Evolutionary conservation across 371 early-diverging fungal genomes (phyloP).

Genomic region (Dichotomocladium elegans): DNA sequence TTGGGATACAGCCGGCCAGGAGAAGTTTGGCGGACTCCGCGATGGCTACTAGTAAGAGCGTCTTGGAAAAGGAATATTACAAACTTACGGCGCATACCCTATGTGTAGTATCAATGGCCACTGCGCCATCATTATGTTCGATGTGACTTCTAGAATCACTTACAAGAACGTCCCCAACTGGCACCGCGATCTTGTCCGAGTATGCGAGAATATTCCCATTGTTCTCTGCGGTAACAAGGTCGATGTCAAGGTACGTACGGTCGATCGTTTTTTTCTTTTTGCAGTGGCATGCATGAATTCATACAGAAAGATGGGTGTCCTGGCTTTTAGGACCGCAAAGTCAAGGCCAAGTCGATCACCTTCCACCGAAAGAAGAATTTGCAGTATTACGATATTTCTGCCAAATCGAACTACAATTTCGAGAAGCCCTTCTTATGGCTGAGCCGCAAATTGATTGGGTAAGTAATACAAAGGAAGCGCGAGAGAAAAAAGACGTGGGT

Average conservation of each 20-base stretch:
- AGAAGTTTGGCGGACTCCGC: conserved; percentile 99
- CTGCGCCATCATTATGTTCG: conserved; percentile 99
- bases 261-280: too few relatives aligned
- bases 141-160: conserved; percentile 99
- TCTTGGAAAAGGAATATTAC: too few relatives aligned
- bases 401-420: conserved; percentile 99
- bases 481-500: too few relatives aligned
- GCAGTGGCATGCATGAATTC: not conserved
- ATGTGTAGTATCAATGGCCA: conserved; percentile 93
- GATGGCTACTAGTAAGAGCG: conserved; percentile 98
- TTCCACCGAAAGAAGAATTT: conserved; percentile 99
- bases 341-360: conserved; percentile 98
- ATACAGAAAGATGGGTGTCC: conserved; percentile 51
- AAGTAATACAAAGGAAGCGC: conserved; percentile 17
- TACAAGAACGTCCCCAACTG: conserved; percentile 99
- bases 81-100: not conserved
- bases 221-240: conserved; percentile 99
- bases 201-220: conserved; percentile 99
- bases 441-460: conserved; percentile 94
- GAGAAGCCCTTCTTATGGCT: conserved; percentile 99
- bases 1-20: conserved; percentile 99
- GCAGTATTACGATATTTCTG: conserved; percentile 99
- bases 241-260: conserved; percentile 90
- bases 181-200: conserved; percentile 98
- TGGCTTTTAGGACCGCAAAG: conserved; percentile 79